Percentiles rank a stretch among this genome's conserved stretches.
Conservation (phyloP, 2,329 filamentous ascomycete genomes). For the Phaeophleospora eucalypticola region DNA sequence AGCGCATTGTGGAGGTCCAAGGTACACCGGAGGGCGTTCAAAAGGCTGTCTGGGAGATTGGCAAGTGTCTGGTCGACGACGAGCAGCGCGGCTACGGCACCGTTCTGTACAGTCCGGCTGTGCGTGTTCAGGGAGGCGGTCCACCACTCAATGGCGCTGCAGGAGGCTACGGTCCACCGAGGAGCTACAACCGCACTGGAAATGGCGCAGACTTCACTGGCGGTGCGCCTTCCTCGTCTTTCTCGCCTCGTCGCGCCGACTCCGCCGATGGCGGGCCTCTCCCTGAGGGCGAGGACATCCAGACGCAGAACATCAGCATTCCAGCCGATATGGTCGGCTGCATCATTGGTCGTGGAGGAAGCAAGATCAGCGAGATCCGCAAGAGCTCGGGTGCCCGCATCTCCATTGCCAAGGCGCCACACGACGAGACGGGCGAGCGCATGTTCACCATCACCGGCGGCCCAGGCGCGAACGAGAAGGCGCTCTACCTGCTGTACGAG, state of each 20-base stretch:
- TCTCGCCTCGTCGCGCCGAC: constrained; percentile 64
- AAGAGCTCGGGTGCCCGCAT: constrained; percentile 95
- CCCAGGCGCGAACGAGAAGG: constrained; percentile 88
- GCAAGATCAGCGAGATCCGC: constrained; percentile 98
- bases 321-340: constrained; percentile 99
- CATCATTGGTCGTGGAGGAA: constrained; percentile 92
- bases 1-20: constrained; percentile 95
- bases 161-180: constrained; percentile 48
- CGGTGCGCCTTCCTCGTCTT: constrained; percentile 56
- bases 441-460: constrained; percentile 99
- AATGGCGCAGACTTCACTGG: constrained; percentile 98
- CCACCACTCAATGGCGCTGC: constrained; percentile 52
- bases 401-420: constrained; percentile 93
- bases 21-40: constrained; percentile 93
- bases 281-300: constrained; percentile 94
- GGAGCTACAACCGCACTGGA: constrained; percentile 84
- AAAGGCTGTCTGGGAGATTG: constrained; percentile 96
- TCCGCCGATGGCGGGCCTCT: constrained; percentile 78
- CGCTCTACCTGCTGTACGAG: constrained; percentile 93
- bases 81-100: constrained; percentile 96
- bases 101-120: constrained; percentile 93
- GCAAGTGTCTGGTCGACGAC: constrained; percentile 96
- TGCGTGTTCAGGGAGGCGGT: constrained; percentile 69
- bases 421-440: constrained; percentile 94
- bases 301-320: constrained; percentile 99